These are phyloP conservation scores for Penicillium sp. DNA, from an alignment of 2,329 filamentous ascomycete genomes.

Conservation along the genomic window DNA sequence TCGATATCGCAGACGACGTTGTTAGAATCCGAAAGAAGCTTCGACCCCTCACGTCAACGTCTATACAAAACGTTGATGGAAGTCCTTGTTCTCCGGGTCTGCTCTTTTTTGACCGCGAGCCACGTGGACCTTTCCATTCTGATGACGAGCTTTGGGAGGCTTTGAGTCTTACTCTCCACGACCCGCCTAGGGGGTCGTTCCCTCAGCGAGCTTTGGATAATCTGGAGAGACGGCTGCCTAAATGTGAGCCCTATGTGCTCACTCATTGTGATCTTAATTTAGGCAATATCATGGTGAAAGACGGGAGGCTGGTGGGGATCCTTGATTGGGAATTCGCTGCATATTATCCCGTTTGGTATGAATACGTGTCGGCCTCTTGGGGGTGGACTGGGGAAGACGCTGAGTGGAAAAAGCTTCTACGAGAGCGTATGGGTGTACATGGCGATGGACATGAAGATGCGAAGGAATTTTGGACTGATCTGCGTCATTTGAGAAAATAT, in stretches of 20 bases:
- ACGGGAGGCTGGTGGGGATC: no score
- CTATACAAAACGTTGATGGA: background rate
- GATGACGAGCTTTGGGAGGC: constrained; percentile 19
- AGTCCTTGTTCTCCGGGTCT: background rate
- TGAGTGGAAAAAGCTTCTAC: no score
- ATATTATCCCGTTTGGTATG: no score
- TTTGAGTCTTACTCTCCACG: background rate
- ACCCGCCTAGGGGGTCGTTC: background rate
- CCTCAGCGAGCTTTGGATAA: constrained; percentile 1
- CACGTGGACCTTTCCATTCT: constrained; percentile 18
- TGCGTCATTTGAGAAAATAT: no score
- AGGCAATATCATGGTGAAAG: no score
- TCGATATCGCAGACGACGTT: background rate
- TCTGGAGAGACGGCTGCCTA: background rate
- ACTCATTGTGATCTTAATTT: background rate
- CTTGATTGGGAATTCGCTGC: no score
- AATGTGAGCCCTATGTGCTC: background rate
- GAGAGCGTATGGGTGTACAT: background rate
- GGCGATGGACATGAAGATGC: no score
- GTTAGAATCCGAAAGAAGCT: background rate
- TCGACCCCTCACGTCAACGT: no score
- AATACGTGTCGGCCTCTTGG: no score
- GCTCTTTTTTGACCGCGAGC: constrained; percentile 13
- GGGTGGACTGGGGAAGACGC: no score
- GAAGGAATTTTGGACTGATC: no score